Base-by-base conservation (phyloP, 768 basidiomycete genomes). In the Aureoboletus auriporus region DNA sequence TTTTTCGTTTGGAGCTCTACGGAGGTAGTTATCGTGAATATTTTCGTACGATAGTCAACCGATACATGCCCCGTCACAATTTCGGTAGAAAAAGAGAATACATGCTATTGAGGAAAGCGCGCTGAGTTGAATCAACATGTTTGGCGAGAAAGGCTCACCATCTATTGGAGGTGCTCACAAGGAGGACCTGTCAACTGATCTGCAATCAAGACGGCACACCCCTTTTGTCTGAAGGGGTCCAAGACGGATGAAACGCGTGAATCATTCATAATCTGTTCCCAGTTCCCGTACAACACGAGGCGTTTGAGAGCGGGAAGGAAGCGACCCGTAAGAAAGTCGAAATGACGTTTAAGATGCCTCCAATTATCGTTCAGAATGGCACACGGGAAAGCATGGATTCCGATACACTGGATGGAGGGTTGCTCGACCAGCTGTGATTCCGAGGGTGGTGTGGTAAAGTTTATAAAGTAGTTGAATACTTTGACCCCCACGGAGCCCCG, bases 401-500 rank as follows among this genome's bases (percentile, higher is more conserved):
- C 74, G 29, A 86, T 63, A 35, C 69, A 72, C 26, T 64, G 58
- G 38, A 86, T 53, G 6, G 69, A 69, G 3, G 56, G 38, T 46
- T 56, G 58, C 62, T 68, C 29, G 46, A 57, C 45, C 12, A 69
- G 44, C 20, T 27, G 26, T 6, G 44, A 42, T 30, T 53, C 51
- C 42, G 13, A 35, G 28, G 57, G 69, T 37, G 53, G 57, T 29
- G 51, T 34, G 0, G 78, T 76, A 64, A 80, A 81, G 61, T 78
- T 74, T 35, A 78, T 36, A 60, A 73, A 75, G 57, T 79, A 85
- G 61, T 83, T 78, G 52, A 87, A 62, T 48, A 75, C 69, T 49
- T 68, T 68, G 29, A 84, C 69, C 26, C 51, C 66, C 0, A 73
- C 65, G 53, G 81, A 81, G 9, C 63, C 57, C 26, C 62, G 66